phyloP scores from a whole-genome alignment of 2,329 filamentous ascomycete species.

The Fusarium hostae region DNA sequence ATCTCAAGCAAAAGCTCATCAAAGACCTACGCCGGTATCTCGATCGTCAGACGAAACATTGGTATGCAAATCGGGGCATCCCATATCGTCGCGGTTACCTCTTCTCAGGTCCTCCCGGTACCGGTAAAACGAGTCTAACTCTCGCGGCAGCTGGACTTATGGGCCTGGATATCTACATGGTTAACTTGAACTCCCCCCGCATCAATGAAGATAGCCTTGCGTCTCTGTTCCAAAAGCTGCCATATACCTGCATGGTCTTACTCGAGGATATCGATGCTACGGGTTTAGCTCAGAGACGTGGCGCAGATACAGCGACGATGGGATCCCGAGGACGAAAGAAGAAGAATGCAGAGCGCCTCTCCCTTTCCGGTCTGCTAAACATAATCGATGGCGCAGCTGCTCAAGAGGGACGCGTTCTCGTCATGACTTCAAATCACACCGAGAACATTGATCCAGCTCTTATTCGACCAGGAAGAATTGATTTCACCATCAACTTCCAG shows the following conservation, averaged over 20 bases:
- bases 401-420: slow-evolving; percentile 73
- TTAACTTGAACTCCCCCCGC: not conserved
- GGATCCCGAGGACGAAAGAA: not conserved
- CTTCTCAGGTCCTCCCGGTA: slow-evolving; percentile 28
- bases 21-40: slow-evolving; percentile 6
- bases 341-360: not conserved
- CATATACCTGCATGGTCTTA: slow-evolving; percentile 2
- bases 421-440: slow-evolving; percentile 74
- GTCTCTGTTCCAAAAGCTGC: not conserved
- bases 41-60: not conserved
- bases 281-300: slow-evolving; percentile 5
- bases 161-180: slow-evolving; percentile 20
- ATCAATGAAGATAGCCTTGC: slow-evolving; percentile 22
- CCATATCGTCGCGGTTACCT: slow-evolving; percentile 28
- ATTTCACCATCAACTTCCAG: slow-evolving; percentile 15
- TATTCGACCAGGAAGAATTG: not conserved
- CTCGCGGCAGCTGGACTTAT: slow-evolving; percentile 10
- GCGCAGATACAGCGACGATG: not conserved
- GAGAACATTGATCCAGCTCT: slow-evolving; percentile 17
- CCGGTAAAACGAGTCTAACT: slow-evolving; percentile 24
- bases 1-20: not conserved
- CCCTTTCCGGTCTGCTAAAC: slow-evolving; percentile 72
- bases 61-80: slow-evolving; percentile 25
- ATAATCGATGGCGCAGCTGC: slow-evolving; percentile 75
- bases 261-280: slow-evolving; percentile 18